phyloP scores from a whole-genome alignment of 371 early-diverging fungal genomes.

The Phascolomyces articulosus region DNA sequence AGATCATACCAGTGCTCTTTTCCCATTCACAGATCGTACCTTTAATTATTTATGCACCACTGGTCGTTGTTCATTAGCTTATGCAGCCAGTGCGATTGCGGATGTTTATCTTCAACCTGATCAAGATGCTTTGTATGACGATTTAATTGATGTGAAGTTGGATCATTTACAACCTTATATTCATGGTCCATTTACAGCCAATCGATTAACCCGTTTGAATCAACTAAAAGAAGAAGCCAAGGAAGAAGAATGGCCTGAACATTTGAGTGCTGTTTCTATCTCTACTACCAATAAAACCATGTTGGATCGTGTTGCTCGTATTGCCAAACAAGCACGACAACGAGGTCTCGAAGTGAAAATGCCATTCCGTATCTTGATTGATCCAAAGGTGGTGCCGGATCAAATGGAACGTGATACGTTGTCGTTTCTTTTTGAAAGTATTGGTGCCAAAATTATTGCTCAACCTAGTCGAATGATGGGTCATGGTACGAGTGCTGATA shows the following conservation, averaged over 20 bases:
- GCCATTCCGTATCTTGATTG: conserved; percentile 90
- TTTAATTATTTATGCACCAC: conserved; percentile 86
- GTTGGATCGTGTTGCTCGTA: conserved; percentile 88
- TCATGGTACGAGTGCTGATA: conserved; percentile 77
- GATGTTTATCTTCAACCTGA: conserved; percentile 85
- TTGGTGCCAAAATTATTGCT: not conserved
- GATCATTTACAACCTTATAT: conserved; percentile 89
- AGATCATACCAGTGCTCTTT: conserved; percentile 94
- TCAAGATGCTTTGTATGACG: conserved; percentile 86
- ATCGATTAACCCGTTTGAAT: conserved; percentile 88
- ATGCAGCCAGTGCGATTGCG: conserved; percentile 62
- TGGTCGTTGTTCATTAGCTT: conserved; percentile 74
- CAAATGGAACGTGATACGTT: conserved; percentile 59
- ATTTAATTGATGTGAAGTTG: conserved; percentile 92
- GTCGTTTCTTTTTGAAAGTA: conserved; percentile 54
- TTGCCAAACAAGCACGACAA: conserved; percentile 82
- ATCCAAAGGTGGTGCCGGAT: conserved; percentile 72
- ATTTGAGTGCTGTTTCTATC: conserved; percentile 87
- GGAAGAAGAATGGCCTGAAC: conserved; percentile 83
- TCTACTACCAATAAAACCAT: conserved; percentile 91
- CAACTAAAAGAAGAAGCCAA: conserved; percentile 82
- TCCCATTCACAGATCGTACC: conserved; percentile 93
- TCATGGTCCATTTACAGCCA: conserved; percentile 97
- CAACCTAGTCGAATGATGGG: conserved; percentile 21
- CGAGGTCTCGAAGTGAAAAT: conserved; percentile 81